A percentile compares a stretch with the other conserved stretches of the same genome.
phyloP scores from a whole-genome alignment of 1,139 yeast species.

The Eremothecium gossypii region DNA sequence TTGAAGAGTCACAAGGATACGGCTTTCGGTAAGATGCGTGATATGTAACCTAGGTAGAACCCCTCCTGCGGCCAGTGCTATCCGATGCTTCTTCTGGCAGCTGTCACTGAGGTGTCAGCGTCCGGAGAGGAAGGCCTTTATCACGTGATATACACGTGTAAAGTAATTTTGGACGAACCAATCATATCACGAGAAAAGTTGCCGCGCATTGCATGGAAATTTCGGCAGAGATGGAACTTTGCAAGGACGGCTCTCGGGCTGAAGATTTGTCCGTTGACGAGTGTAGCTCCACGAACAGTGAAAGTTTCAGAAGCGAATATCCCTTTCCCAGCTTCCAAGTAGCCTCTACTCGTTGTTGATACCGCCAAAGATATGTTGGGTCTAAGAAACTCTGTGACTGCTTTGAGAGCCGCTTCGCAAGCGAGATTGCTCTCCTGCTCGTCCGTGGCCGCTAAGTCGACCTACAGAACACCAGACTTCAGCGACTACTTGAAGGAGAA shows the following conservation, averaged over 20 bases:
- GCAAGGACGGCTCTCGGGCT: too few relatives aligned
- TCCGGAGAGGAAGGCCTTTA: neutral
- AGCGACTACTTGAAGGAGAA: constrained; percentile 69
- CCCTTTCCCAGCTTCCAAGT: too few relatives aligned
- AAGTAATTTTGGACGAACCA: constrained; percentile 6
- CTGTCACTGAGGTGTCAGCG: too few relatives aligned
- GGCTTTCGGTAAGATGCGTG: constrained; percentile 46
- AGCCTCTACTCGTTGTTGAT: too few relatives aligned
- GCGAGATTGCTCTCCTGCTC: constrained; percentile 39
- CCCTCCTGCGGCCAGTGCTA: neutral
- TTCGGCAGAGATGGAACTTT: too few relatives aligned
- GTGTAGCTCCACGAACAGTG: too few relatives aligned
- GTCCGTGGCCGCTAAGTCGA: constrained; percentile 49
- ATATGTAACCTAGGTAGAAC: neutral
- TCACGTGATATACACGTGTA: neutral
- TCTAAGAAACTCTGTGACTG: constrained; percentile 19
- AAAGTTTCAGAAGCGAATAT: too few relatives aligned
- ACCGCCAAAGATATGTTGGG: constrained; percentile 11
- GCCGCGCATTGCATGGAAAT: too few relatives aligned
- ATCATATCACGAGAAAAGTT: constrained; percentile 6
- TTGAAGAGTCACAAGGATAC: constrained; percentile 77
- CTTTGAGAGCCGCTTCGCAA: constrained; percentile 14
- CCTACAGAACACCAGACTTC: constrained; percentile 91
- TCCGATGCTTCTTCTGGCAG: too few relatives aligned
- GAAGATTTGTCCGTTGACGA: too few relatives aligned